Base-by-base conservation (phyloP, 192 early-diverging fungal species). In the Coemansia sp. region DNA sequence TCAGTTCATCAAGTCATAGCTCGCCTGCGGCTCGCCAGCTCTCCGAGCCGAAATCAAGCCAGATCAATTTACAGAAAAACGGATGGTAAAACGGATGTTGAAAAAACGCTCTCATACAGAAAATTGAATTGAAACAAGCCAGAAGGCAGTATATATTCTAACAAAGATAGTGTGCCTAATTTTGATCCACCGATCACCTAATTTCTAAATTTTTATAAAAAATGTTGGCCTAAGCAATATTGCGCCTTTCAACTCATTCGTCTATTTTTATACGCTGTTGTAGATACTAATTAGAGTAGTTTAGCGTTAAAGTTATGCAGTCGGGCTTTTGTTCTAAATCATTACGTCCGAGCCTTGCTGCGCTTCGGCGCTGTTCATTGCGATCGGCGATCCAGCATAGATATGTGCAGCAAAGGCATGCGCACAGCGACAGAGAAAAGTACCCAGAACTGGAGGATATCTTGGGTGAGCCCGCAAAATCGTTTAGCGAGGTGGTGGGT, bases 391-490 rank as follows among this genome's bases (percentile, higher is more conserved):
- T 43, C 41, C 41, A 16, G 37, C 20, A 29, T 22, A 3, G 16
- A 37, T 19, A 16, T 27, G n/a, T 35, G 18, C 19, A 19, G n/a
- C 47, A 27, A 27, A 47, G 58, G 18, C 19, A 26, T 11, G 20
- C 16, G 45, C 58, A 47, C 24, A 48, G 41, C 18, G 51, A 43
- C 47, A 49, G 2, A 56, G 13, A 56, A 19, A 56, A 56, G 35
- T 55, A 71, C 26, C 68, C 67, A 0, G 71, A 66, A 26, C 57
- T 73, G 14, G 71, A 73, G 2, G 71, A 70, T n/a, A 70, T 73
- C 8, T 26, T 73, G 11, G 71, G 65, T 12, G 57, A 60, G 41
- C 71, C 77, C 3, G 78, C 78, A 0, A 45, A 52, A 11, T 61
- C 66, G 19, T 75, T 81, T 48, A 47, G 45, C 22, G 59, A 81